Conservation (phyloP, 208 protist genomes). For the Herpetomonas samuelpessoai region DNA sequence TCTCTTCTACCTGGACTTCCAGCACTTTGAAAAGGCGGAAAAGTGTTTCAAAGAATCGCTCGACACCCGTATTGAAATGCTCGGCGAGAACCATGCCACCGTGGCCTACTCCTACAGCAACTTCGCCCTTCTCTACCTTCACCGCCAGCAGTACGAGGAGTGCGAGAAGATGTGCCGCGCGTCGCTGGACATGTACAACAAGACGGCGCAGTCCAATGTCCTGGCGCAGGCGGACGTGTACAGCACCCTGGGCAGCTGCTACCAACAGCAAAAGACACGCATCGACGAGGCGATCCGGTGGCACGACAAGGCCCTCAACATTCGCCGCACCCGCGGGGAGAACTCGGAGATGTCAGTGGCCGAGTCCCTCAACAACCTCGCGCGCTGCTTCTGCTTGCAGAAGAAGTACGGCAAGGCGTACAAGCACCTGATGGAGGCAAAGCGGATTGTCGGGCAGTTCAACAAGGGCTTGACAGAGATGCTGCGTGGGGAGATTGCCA, state of each 20-base stretch:
- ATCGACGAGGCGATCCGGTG: conserved; percentile 56
- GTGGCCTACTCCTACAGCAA: conserved; percentile 92
- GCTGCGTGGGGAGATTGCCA: conserved; percentile 68
- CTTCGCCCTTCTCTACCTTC: conserved; percentile 78
- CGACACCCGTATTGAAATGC: conserved; percentile 83
- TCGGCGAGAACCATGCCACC: conserved; percentile 83
- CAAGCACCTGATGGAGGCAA: conserved; percentile 62
- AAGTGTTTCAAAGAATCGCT: conserved; percentile 84
- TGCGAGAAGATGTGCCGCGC: conserved; percentile 76
- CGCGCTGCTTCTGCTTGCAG: conserved; percentile 66
- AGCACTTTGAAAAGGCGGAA: conserved; percentile 89
- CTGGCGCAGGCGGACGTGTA: conserved; percentile 87
- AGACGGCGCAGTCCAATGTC: conserved; percentile 80
- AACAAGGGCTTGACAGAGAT: conserved; percentile 65
- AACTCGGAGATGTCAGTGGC: conserved; percentile 71
- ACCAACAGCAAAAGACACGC: conserved; percentile 42
- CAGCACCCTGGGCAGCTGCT: conserved; percentile 75
- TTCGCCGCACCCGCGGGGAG: conserved; percentile 82
- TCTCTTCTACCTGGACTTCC: conserved; percentile 86
- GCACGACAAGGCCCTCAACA: conserved; percentile 86
- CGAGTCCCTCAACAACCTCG: conserved; percentile 85
- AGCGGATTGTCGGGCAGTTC: conserved; percentile 68
- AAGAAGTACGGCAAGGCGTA: conserved; percentile 68
- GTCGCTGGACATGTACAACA: conserved; percentile 84
- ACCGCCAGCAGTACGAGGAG: conserved; percentile 59